Evolutionary conservation across 805 yeast genomes (phyloP).

Genomic region (Sungouiella thailandica): DNA sequence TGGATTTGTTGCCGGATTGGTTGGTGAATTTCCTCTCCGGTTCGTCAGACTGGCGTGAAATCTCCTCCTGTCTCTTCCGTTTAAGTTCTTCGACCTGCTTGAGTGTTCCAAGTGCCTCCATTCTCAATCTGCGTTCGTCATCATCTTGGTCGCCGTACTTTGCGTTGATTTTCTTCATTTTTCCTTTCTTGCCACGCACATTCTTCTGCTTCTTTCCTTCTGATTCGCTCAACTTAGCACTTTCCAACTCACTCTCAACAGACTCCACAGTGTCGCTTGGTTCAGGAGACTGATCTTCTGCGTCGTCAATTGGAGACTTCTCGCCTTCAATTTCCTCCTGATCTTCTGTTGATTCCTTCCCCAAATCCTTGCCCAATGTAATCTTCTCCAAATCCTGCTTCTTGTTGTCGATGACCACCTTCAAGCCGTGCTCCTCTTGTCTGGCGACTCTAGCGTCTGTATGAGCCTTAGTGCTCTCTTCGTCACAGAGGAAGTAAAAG

Average conservation of each 20-base stretch:
- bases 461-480: conserved; percentile 40
- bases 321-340: conserved; percentile 1
- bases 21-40: conserved; percentile 18
- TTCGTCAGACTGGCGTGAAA: conserved; percentile 22
- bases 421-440: conserved; percentile 36
- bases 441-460: conserved; percentile 23
- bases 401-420: conserved; percentile 29
- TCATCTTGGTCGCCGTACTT: conserved; percentile 93
- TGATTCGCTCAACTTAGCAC: conserved; percentile 6
- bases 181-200: conserved; percentile 74
- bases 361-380: no score
- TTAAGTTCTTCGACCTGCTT: conserved; percentile 44
- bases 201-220: conserved; percentile 37
- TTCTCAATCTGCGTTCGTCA: conserved; percentile 67
- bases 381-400: conserved; percentile 38
- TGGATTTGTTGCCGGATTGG: conserved; percentile 37
- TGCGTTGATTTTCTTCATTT: conserved; percentile 71
- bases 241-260: conserved; percentile 5
- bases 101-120: conserved; percentile 81
- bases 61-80: conserved; percentile 16
- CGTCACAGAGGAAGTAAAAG: conserved; percentile 66
- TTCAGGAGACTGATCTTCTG: conserved; percentile 1
- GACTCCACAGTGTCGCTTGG: neutral
- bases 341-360: conserved; percentile 4
- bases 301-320: neutral